Conservation (phyloP, 2,329 filamentous ascomycete species). For the Rhynchosporium agropyri region DNA sequence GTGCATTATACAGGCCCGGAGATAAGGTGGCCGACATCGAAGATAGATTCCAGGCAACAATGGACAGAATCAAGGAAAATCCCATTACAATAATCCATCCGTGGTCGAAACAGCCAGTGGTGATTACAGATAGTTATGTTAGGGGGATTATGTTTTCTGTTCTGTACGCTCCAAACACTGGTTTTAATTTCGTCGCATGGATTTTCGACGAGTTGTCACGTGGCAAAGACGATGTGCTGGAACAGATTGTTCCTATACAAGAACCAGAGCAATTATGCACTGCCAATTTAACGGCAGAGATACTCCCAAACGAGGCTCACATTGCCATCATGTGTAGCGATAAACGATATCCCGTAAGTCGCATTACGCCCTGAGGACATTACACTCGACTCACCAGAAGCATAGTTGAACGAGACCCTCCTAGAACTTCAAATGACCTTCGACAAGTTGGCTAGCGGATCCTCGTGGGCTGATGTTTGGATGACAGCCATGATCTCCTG, state of each 20-base stretch:
- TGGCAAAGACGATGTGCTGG: constrained; percentile 44
- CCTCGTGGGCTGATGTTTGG: constrained; percentile 36
- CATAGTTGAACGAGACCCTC: constrained; percentile 38
- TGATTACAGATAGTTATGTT: constrained; percentile 39
- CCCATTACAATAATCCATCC: constrained; percentile 36
- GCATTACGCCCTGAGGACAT: background rate
- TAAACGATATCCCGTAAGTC: constrained; percentile 37
- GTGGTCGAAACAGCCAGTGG: constrained; percentile 27
- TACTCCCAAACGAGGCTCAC: constrained; percentile 33
- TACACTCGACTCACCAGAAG: background rate
- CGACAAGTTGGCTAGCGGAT: constrained; percentile 29
- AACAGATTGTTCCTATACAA: background rate
- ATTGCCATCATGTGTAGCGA: constrained; percentile 39
- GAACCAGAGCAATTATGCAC: constrained; percentile 26
- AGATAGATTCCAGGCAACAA: constrained; percentile 41
- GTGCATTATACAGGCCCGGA: constrained; percentile 34
- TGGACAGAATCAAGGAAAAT: constrained; percentile 46
- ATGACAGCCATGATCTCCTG: constrained; percentile 37
- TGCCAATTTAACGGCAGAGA: constrained; percentile 17
- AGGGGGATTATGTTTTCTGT: constrained; percentile 35
- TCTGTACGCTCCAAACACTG: constrained; percentile 37
- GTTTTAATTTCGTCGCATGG: constrained; percentile 35
- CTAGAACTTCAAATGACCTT: constrained; percentile 35
- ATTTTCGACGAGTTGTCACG: constrained; percentile 35
- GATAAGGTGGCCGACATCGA: constrained; percentile 34